These are phyloP conservation scores for Russula dissimulans DNA, from an alignment of 768 basidiomycete genomes.

Conservation along the genomic window DNA sequence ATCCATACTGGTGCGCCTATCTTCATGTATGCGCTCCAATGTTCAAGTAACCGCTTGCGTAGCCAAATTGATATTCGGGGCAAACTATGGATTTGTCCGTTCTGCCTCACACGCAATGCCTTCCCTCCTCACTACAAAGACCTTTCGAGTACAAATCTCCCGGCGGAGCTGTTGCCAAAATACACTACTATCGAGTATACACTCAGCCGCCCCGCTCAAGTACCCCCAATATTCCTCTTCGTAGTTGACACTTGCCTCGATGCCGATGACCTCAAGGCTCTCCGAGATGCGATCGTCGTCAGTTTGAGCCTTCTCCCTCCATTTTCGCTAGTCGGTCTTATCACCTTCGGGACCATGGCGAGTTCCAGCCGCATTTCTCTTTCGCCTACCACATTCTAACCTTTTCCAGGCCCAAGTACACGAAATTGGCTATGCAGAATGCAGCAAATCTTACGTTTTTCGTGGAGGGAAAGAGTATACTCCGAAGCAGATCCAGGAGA, in stretches of 20 bases:
- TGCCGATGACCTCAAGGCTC: slow-evolving; percentile 90
- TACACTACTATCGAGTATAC: slow-evolving; percentile 99
- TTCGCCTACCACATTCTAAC: not conserved
- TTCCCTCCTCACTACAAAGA: slow-evolving; percentile 99
- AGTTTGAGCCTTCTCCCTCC: slow-evolving; percentile 89
- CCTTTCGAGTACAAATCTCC: slow-evolving; percentile 93
- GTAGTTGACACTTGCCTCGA: slow-evolving; percentile 96
- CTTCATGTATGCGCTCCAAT: not conserved
- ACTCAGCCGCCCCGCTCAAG: slow-evolving; percentile 80
- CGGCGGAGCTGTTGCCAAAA: slow-evolving; percentile 91
- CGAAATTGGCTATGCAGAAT: slow-evolving; percentile 93
- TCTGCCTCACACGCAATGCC: slow-evolving; percentile 92
- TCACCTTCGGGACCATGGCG: slow-evolving; percentile 97
- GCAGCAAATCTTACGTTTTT: slow-evolving; percentile 98
- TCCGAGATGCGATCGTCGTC: slow-evolving; percentile 91
- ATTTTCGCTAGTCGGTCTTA: slow-evolving; percentile 88
- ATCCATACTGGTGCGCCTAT: slow-evolving; percentile 81
- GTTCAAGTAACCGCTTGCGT: slow-evolving; percentile 16
- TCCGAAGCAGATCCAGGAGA: slow-evolving; percentile 95
- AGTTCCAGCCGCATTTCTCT: slow-evolving; percentile 19
- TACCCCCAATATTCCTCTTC: slow-evolving; percentile 94
- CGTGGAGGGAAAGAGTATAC: slow-evolving; percentile 94
- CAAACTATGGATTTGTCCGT: slow-evolving; percentile 99
- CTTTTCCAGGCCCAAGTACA: slow-evolving; percentile 85
- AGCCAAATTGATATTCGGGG: slow-evolving; percentile 98